Base-by-base conservation (phyloP, 2,329 filamentous ascomycete species). In the Atkinsonella texensis region DNA sequence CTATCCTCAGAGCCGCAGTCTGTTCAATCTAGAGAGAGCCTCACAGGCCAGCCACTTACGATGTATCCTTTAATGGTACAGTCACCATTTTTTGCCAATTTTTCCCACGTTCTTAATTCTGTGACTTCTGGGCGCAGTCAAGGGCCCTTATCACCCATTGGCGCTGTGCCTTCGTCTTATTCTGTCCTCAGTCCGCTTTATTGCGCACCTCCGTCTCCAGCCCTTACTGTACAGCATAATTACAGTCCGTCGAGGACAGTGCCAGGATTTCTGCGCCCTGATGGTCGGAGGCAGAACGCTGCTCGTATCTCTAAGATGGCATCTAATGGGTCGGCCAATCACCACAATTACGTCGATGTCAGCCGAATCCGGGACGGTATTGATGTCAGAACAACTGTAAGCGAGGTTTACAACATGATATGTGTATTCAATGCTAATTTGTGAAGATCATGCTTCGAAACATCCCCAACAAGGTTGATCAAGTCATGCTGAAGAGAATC, bases 381-480 rank as follows among this genome's bases (percentile, higher is more conserved):
- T 45, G 85, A 89, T 63, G 84, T 89, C 53, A 79, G 85, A 49
- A 89, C 85, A 9, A 89, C 85, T 0, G 85, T 87, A 70, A 67
- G 77, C 69, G n/a, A 18, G n/a, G 7, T 40, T 18, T 20, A 9
- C 28, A 20, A 23, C 23, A 11, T 4, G 23, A 9, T 17, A 11
- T 43, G 18, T 45, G 31, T 39, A 38, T 9, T 40, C 18, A n/a
- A 8, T 15, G 28, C 53, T 60, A 49, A 63, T 51, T 5, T 15
- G 6, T 11, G 23, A 53, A 89, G 84, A 87, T 97, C 57, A 96
- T 97, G 91, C 69, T 96, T 33, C 84, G 91, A 40, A 96, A 97
- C 65, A 91, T 96, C 45, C 91, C 91, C 1, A 95, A 95, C 70
- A 89, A 90, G 60, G 83, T 95, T 52, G 81, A 89, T 60, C 81